Evolutionary conservation across 2,329 filamentous ascomycete species (phyloP).

Genomic region (Esteya vermicola): DNA sequence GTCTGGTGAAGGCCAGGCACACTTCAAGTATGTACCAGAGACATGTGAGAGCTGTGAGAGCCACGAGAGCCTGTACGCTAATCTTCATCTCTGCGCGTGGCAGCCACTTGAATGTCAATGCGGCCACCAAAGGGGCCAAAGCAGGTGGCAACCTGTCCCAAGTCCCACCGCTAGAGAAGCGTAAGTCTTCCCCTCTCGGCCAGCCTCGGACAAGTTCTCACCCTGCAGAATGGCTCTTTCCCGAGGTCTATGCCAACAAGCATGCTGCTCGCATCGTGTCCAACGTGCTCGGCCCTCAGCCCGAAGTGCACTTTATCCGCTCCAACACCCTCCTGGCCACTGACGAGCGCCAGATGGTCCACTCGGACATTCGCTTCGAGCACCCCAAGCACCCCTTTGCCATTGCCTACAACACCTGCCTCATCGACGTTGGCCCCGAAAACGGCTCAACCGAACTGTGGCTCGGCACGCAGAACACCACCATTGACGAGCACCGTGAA

Average conservation of each 20-base stretch:
- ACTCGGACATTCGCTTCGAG: constrained; percentile 43
- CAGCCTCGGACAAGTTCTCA: no score
- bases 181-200: no score
- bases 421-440: background rate
- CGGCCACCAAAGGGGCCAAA: no score
- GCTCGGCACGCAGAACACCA: constrained; percentile 1
- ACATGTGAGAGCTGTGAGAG: no score
- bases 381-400: constrained; percentile 40
- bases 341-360: constrained; percentile 35
- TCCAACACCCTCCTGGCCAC: constrained; percentile 41
- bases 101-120: no score
- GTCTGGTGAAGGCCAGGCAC: no score
- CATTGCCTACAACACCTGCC: constrained; percentile 33
- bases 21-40: no score
- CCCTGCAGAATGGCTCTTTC: no score
- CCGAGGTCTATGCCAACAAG: background rate
- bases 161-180: no score
- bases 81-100: no score
- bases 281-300: constrained; percentile 31
- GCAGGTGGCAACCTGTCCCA: no score
- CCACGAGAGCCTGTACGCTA: no score
- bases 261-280: background rate
- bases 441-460: constrained; percentile 4
- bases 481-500: constrained; percentile 17
- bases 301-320: constrained; percentile 43